Percentiles rank a stretch among this genome's conserved stretches.
Evolutionary conservation across 257 asterid genomes (phyloP).

Genomic region (Primulina eburnea): DNA sequence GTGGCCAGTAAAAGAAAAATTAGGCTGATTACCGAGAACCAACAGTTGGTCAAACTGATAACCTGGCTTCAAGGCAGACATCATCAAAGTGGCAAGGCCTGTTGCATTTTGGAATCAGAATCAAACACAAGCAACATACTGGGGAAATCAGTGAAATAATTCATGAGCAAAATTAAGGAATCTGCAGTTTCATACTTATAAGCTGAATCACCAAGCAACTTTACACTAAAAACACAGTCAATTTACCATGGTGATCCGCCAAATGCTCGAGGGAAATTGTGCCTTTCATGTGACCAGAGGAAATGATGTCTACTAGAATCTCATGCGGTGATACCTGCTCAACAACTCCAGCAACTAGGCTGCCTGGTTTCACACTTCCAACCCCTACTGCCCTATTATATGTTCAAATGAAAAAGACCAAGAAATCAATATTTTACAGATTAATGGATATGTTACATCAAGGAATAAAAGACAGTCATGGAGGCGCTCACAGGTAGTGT

Average conservation of each 20-base stretch:
- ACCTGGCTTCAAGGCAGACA: conserved; percentile 76
- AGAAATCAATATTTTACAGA: conserved; percentile 18
- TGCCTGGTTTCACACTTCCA: conserved; percentile 61
- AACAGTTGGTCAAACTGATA: conserved; percentile 73
- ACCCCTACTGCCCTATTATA: conserved; percentile 47
- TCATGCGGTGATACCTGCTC: conserved; percentile 59
- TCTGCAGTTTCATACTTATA: conserved; percentile 11
- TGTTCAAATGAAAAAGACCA: not conserved
- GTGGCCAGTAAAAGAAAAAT: conserved; percentile 1
- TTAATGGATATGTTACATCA: not conserved
- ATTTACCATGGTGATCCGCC: conserved; percentile 80
- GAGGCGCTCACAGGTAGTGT: not conserved
- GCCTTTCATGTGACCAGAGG: conserved; percentile 63
- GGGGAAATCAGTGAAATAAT: conserved; percentile 8
- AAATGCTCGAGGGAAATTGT: conserved; percentile 74
- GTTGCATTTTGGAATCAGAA: conserved; percentile 31
- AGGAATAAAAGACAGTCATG: conserved; percentile 9
- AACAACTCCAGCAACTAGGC: conserved; percentile 79
- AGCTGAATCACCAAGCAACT: conserved; percentile 8
- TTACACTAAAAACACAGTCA: conserved; percentile 10
- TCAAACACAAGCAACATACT: conserved; percentile 11
- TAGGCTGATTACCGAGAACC: conserved; percentile 70
- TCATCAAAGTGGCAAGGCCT: conserved; percentile 69
- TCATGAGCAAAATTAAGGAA: not conserved
- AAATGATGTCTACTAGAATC: conserved; percentile 49